phyloP scores from a whole-genome alignment of 1,139 yeast species.

The Zygoascus sp. region DNA sequence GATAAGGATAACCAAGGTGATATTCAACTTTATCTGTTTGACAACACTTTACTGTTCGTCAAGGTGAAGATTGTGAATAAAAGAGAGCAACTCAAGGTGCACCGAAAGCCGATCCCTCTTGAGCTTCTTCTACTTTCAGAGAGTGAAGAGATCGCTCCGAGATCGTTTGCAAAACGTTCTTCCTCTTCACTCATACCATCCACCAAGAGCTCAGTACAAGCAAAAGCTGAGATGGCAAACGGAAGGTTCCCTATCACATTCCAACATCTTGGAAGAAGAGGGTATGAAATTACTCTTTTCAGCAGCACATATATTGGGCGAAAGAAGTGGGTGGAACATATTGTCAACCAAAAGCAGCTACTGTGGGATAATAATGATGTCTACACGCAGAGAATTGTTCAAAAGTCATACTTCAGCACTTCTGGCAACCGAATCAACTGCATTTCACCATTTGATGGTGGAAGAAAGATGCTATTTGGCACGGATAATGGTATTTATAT shows the following conservation, averaged over 20 bases:
- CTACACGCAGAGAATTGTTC: conserved; percentile 65
- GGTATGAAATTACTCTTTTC: conserved; percentile 63
- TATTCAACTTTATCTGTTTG: conserved; percentile 74
- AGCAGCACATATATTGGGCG: conserved; percentile 67
- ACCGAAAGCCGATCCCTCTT: conserved; percentile 87
- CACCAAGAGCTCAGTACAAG: conserved; percentile 19
- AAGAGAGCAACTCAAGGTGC: conserved; percentile 86
- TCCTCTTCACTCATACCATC: conserved; percentile 40
- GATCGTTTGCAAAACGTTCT: conserved; percentile 42
- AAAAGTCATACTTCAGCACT: conserved; percentile 61
- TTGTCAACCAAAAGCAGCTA: conserved; percentile 72
- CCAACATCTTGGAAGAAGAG: conserved; percentile 56
- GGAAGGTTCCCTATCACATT: conserved; percentile 47
- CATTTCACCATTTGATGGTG: conserved; percentile 93
- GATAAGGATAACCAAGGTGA: conserved; percentile 72
- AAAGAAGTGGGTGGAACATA: conserved; percentile 73
- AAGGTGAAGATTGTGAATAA: conserved; percentile 84
- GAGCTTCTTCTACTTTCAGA: conserved; percentile 75
- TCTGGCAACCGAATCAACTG: conserved; percentile 75
- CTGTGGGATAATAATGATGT: conserved; percentile 71
- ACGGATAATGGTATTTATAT: conserved; percentile 90
- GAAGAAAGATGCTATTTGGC: conserved; percentile 83
- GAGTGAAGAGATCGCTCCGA: conserved; percentile 71
- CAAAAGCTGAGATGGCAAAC: conserved; percentile 6
- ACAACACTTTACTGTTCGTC: conserved; percentile 80